A percentile compares a stretch with the other conserved stretches of the same genome.
Evolutionary conservation across 2,329 filamentous ascomycete genomes (phyloP).

Genomic region (Bipolaris oryzae): DNA sequence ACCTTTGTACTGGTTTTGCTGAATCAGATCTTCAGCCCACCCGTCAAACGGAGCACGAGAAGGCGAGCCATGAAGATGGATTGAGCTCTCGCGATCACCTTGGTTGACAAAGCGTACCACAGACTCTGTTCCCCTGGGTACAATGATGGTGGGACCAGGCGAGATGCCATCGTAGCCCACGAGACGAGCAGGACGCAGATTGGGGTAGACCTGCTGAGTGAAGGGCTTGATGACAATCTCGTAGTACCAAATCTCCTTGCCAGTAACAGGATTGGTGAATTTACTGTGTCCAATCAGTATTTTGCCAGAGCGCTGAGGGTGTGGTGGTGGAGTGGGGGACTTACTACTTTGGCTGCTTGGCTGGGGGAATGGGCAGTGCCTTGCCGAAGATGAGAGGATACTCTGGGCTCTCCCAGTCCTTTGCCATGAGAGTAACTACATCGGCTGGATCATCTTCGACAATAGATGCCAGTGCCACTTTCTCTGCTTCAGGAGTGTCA

Average conservation of each 20-base stretch:
- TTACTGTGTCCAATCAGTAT: neutral
- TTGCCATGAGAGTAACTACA: neutral
- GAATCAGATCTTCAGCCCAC: conserved; percentile 62
- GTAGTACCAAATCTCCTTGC: conserved; percentile 54
- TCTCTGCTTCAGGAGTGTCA: neutral
- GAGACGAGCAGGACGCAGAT: conserved; percentile 50
- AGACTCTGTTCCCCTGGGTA: conserved; percentile 57
- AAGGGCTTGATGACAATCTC: conserved; percentile 54
- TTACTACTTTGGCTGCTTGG: neutral
- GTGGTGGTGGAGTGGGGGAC: conserved; percentile 9
- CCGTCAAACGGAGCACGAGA: conserved; percentile 57
- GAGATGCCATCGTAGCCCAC: conserved; percentile 63
- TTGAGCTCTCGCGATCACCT: conserved; percentile 53
- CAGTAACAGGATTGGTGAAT: conserved; percentile 26
- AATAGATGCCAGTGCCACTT: neutral
- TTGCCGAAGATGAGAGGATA: neutral
- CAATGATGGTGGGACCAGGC: conserved; percentile 61
- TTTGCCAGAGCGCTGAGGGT: neutral
- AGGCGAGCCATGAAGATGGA: conserved; percentile 63
- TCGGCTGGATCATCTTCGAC: neutral
- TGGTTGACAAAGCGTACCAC: conserved; percentile 63
- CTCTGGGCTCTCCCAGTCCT: neutral
- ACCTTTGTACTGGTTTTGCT: conserved; percentile 59
- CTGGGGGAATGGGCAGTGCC: neutral
- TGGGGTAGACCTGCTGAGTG: conserved; percentile 52